These are phyloP conservation scores for Ampelomyces quisqualis DNA, from an alignment of 2,329 filamentous ascomycete species.

Conservation along the genomic window DNA sequence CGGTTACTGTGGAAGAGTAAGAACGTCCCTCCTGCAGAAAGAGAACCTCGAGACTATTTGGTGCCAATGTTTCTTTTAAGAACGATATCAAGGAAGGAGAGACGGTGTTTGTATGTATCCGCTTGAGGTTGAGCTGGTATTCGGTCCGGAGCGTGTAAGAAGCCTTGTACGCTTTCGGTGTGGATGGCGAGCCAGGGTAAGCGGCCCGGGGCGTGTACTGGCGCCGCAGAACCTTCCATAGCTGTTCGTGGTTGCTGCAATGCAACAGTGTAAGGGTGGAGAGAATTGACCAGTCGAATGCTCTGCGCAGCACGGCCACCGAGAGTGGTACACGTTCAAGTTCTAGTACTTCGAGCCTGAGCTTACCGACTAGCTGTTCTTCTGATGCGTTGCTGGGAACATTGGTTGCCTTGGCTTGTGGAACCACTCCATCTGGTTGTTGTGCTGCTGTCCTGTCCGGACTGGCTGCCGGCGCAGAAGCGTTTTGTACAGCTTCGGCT, in stretches of 20 bases:
- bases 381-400: conserved; percentile 23
- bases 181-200: conserved; percentile 39
- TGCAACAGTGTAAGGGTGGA: conserved; percentile 72
- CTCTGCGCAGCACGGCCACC: conserved; percentile 66
- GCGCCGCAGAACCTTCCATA: conserved; percentile 72
- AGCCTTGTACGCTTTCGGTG: conserved; percentile 40
- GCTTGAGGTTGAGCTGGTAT: conserved; percentile 63
- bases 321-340: conserved; percentile 75
- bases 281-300: conserved; percentile 72
- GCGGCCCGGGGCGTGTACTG: conserved; percentile 46
- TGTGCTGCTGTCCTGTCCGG: conserved; percentile 6
- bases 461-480: conserved; percentile 8
- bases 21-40: conserved; percentile 69
- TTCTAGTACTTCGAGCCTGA: conserved; percentile 71
- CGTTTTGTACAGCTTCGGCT: conserved; percentile 11
- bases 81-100: conserved; percentile 70
- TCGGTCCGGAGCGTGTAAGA: conserved; percentile 44
- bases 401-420: conserved; percentile 1
- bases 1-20: conserved; percentile 60
- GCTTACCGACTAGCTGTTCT: conserved; percentile 55
- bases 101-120: conserved; percentile 73
- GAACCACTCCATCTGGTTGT: conserved; percentile 2
- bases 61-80: conserved; percentile 73
- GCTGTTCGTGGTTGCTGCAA: conserved; percentile 69
- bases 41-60: conserved; percentile 75